phyloP scores from a whole-genome alignment of 345 rosid genomes.

The Hibiscus mutabilis region DNA sequence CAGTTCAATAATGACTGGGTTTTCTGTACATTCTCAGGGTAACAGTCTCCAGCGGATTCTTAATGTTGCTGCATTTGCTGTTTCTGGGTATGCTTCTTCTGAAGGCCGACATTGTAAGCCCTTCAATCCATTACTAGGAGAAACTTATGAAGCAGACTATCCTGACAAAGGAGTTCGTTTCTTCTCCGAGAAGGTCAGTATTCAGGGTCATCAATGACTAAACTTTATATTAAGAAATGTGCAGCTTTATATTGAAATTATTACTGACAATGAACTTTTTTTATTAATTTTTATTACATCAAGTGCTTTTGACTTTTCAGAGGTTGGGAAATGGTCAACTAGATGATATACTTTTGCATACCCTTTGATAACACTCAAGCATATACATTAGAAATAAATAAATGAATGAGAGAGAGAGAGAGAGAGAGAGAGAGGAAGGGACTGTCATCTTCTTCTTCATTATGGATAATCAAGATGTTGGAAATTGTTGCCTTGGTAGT shows the following conservation, averaged over 20 bases:
- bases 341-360: background rate
- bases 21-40: constrained; percentile 43
- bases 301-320: background rate
- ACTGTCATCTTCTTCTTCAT: background rate
- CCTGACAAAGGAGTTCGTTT: constrained; percentile 86
- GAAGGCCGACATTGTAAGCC: constrained; percentile 97
- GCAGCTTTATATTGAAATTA: background rate
- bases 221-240: background rate
- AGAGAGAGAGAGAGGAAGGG: background rate
- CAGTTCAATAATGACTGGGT: constrained; percentile 9
- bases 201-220: background rate
- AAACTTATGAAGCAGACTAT: constrained; percentile 92
- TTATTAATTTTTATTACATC: background rate
- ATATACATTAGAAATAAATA: background rate
- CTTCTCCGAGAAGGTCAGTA: constrained; percentile 90
- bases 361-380: background rate
- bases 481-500: background rate
- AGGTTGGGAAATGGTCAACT: background rate
- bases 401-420: too few species aligned
- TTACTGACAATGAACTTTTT: background rate
- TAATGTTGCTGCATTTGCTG: constrained; percentile 93
- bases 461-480: background rate
- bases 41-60: constrained; percentile 66
- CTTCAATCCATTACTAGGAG: constrained; percentile 91
- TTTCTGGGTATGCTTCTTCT: constrained; percentile 92